Conservation (phyloP, 129 eudicot species). For the Flaveria robusta region DNA sequence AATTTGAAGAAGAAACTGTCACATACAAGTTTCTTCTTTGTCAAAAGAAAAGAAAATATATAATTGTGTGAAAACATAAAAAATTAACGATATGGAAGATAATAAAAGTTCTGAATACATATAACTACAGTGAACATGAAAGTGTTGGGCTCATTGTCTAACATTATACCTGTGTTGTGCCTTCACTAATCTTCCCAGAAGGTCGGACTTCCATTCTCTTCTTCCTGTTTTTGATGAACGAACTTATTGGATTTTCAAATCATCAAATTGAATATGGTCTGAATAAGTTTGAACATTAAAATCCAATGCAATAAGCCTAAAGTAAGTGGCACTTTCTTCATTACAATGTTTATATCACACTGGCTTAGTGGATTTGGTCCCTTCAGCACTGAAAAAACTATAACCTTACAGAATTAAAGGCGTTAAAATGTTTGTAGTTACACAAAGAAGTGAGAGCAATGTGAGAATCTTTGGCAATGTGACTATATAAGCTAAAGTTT, state of each 20-base stretch:
- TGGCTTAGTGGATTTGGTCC: conserved; percentile 4
- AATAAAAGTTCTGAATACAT: background rate
- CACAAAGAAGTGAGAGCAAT: background rate
- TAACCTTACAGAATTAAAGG: conserved; percentile 9
- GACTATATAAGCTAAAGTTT: background rate
- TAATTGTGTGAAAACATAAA: background rate
- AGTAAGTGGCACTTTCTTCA: conserved; percentile 15
- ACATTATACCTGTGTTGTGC: conserved; percentile 60
- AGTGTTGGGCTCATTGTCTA: conserved; percentile 3
- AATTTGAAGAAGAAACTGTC: background rate
- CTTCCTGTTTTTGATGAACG: conserved; percentile 44
- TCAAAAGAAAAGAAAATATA: conserved; percentile 4
- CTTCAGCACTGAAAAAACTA: background rate
- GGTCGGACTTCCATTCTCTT: conserved; percentile 52
- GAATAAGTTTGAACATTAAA: background rate
- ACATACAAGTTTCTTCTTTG: conserved; percentile 1
- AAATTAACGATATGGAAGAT: too few relatives aligned
- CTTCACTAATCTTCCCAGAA: conserved; percentile 64
- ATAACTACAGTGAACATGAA: conserved; percentile 1
- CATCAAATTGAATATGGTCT: background rate
- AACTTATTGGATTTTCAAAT: conserved; percentile 7
- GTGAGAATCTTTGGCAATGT: conserved; percentile 3
- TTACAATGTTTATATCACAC: conserved; percentile 5
- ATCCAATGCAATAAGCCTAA: conserved; percentile 5
- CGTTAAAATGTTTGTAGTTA: conserved; percentile 12